phyloP scores from a whole-genome alignment of 225 moss, liverwort and hornwort species.

The Asterella californica region DNA sequence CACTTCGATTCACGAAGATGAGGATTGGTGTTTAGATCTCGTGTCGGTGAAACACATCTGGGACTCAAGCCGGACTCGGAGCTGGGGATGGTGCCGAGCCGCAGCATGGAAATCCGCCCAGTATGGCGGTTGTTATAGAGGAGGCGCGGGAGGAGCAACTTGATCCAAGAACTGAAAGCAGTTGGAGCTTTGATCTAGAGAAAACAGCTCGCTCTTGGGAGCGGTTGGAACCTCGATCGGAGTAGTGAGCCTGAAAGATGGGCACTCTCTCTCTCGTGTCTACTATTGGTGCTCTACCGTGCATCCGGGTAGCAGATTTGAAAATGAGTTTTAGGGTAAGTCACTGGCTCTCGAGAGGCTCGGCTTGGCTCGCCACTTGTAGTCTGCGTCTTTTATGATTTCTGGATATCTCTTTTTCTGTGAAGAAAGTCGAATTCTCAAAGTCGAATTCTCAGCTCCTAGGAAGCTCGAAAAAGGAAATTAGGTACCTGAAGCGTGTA shows the following conservation, averaged over 20 bases:
- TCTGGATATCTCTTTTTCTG: not conserved
- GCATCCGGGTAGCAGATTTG: constrained; percentile 5
- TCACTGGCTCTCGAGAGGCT: not conserved
- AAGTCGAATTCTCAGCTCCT: not conserved
- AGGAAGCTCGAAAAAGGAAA: not conserved
- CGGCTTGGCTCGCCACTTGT: not conserved
- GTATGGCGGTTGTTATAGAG: not conserved
- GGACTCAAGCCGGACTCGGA: not conserved
- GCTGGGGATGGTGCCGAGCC: not conserved
- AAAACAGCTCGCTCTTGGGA: not conserved
- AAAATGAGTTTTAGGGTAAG: constrained; percentile 24
- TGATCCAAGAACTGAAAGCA: not conserved
- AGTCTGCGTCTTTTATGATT: not conserved
- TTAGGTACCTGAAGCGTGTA: not conserved
- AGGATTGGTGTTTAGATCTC: not conserved
- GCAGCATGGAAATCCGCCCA: not conserved
- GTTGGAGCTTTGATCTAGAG: not conserved
- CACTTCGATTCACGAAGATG: not conserved
- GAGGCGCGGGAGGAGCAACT: not conserved
- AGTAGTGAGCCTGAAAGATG: constrained; percentile 15
- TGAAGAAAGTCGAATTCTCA: not conserved
- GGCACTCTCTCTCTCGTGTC: constrained; percentile 22
- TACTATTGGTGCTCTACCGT: not conserved
- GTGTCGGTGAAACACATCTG: not conserved
- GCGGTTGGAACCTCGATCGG: not conserved